Percentiles rank a stretch among this genome's conserved stretches.
These are phyloP conservation scores for Mycena latifolia DNA, from an alignment of 768 basidiomycete genomes.

Conservation along the genomic window DNA sequence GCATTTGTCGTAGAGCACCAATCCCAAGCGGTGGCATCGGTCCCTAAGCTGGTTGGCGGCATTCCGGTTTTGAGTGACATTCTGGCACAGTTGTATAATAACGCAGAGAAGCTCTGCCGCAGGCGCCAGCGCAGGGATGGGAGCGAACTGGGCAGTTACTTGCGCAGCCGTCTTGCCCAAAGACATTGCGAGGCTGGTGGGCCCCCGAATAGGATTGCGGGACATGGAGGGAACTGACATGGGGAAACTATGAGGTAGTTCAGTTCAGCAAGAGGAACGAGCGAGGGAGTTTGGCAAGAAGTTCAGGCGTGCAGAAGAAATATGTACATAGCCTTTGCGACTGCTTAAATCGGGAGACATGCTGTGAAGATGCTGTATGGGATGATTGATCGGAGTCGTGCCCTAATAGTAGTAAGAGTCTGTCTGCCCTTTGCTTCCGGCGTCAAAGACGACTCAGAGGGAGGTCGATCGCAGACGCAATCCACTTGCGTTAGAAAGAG, in stretches of 20 bases:
- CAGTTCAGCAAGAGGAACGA: neutral
- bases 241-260: neutral
- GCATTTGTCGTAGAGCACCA: constrained; percentile 51
- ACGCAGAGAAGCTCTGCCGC: constrained; percentile 55
- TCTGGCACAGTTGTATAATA: constrained; percentile 61
- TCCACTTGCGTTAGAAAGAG: too few relatives aligned
- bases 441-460: too few relatives aligned
- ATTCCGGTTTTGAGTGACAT: constrained; percentile 61
- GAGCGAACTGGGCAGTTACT: constrained; percentile 59
- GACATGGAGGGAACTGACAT: neutral
- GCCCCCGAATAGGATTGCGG: constrained; percentile 6
- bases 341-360: constrained; percentile 11
- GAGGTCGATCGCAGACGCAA: too few relatives aligned
- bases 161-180: constrained; percentile 56
- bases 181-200: constrained; percentile 11
- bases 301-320: too few relatives aligned
- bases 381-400: neutral
- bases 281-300: too few relatives aligned
- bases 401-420: too few relatives aligned
- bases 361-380: constrained; percentile 27
- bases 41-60: constrained; percentile 59
- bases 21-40: constrained; percentile 58
- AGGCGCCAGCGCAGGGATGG: constrained; percentile 61
- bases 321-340: neutral
- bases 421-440: too few relatives aligned